Conservation (phyloP, 2,329 filamentous ascomycete species). For the Fusarium nematophilum region DNA sequence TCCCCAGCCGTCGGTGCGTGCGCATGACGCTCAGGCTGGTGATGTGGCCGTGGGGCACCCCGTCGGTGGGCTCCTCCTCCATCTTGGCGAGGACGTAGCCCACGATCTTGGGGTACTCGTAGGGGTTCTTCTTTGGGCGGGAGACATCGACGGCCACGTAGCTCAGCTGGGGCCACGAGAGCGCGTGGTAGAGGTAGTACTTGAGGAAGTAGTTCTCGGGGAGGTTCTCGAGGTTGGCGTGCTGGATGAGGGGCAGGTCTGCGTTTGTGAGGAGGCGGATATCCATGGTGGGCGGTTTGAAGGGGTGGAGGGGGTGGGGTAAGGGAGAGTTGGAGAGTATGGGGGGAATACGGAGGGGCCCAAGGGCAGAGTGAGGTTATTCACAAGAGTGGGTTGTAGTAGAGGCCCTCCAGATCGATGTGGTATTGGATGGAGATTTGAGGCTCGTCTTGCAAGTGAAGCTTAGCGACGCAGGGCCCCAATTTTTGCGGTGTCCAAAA, state of each 20-base stretch:
- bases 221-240: constrained; percentile 98
- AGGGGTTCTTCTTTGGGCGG: constrained; percentile 78
- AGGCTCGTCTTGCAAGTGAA: constrained; percentile 13
- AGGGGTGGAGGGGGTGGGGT: not conserved
- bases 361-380: constrained; percentile 14
- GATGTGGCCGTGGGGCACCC: constrained; percentile 94
- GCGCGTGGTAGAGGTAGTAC: constrained; percentile 99
- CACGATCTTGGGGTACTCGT: constrained; percentile 96
- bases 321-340: not conserved
- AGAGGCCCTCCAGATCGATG: too few relatives aligned
- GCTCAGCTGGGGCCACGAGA: constrained; percentile 97
- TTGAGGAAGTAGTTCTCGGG: constrained; percentile 99
- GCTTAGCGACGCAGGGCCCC: constrained; percentile 4
- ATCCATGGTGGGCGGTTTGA: constrained; percentile 73
- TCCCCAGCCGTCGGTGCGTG: constrained; percentile 88
- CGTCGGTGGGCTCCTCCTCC: constrained; percentile 96
- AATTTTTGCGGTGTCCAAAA: constrained; percentile 2
- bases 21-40: constrained; percentile 96
- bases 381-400: too few relatives aligned
- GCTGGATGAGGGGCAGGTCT: constrained; percentile 92
- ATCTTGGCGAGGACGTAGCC: constrained; percentile 99
- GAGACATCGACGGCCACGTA: constrained; percentile 96
- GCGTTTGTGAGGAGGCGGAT: constrained; percentile 87
- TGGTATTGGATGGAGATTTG: constrained; percentile 4
- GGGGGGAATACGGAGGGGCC: not conserved